Evolutionary conservation across 108 stramenopile genomes (phyloP), one percentile per base, ranked within the genome.

Genomic region (Craspedostauros australis): DNA sequence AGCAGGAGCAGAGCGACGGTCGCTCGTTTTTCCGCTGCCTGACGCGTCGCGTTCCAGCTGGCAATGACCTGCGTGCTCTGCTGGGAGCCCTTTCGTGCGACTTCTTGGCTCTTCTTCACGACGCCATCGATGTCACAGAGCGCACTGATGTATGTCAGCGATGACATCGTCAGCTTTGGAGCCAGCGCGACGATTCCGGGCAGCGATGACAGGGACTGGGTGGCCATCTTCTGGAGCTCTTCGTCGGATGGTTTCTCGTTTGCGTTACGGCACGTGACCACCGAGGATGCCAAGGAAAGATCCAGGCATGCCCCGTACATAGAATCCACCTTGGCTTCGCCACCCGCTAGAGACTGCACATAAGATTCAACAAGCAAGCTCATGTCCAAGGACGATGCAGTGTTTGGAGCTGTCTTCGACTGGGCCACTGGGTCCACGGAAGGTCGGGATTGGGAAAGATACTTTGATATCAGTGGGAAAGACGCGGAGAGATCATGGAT

Each of bases 1-100:
- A 93, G 54, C 6, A 82, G 71, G 24, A 90, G 50, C 18, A 93
- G 62, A 4, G 74, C 86, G 19, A 82, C 60, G 21, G 72, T 90
- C 7, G 92, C 92, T 20, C 92, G 75, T 46, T 90, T 93, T 47
- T 89, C 87, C 0, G 91, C 91, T 19, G 86, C 82, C 16, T 68
- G 72, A 50, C 82, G 86, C 23, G 84, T 82, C 9, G 91, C 82
- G 54, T 87, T 73, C 27, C 66, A 43, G 25, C 81, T 72, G 18
- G 90, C 90, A 21, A 84, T 68, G 45, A 79, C 79, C 0, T 81
- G 76, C 34, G 87, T 72, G 12, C 75, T 77, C 61, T 87, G 77
- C 21, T 80, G 73, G 26, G 76, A 65, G 23, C 57, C 49, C 53
- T 91, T 87, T 15, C 62, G 67, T 21, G 62, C 45, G 7, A 74